These are phyloP conservation scores for Daucus carota DNA, from an alignment of 129 eudicot species.

Conservation along the genomic window DH1_v3.0 NC_030385.2:10970001-10970500, in stretches of 20 bases:
- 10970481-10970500: too few species aligned
- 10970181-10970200: too few species aligned
- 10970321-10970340: not conserved
- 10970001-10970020: constrained; percentile 73
- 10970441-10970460: not conserved
- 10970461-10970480: too few species aligned
- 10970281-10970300: not conserved
- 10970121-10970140: constrained; percentile 62
- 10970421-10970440: too few species aligned
- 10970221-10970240: not conserved
- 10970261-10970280: not conserved
- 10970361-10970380: not conserved
- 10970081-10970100: constrained; percentile 95
- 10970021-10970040: constrained; percentile 74
- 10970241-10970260: not conserved
- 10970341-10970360: not conserved
- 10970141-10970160: constrained; percentile 4
- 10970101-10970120: constrained; percentile 95
- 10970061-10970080: constrained; percentile 82
- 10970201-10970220: too few species aligned
- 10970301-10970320: not conserved
- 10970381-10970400: not conserved
- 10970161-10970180: too few species aligned
- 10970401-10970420: not conserved
- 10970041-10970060: constrained; percentile 61